Evolutionary conservation across 2,329 filamentous ascomycete genomes (phyloP), one percentile per base, ranked within the genome.

Genomic region (Venturia effusa): DNA sequence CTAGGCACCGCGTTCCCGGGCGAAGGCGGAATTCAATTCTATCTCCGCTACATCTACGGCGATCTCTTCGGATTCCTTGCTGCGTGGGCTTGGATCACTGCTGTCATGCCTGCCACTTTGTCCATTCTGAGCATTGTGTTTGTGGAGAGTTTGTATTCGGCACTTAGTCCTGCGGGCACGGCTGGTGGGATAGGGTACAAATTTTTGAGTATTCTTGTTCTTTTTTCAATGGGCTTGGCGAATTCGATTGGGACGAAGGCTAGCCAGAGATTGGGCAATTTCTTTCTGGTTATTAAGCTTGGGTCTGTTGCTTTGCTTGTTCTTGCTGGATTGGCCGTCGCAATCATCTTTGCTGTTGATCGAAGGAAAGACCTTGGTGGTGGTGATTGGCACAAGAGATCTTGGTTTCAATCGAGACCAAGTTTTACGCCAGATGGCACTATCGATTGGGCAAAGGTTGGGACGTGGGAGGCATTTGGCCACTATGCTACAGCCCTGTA

Each of bases 71-170:
- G 84, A n/a, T 87, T 86, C 68, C 71, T 87, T 5, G 83, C 83
- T 6, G 83, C 84, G 0, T 88, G 84, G 84, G 84, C 84, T 0
- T 87, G 84, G 82, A 81, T 87, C 63, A 79, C 87, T 6, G 83
- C 81, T 24, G 81, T 86, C 30, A 87, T 86, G 79, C 85, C 85
- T 0, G 83, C 84, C 0, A 85, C 84, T 0, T 78, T 86, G 65
- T 84, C 84, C 11, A 87, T 87, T 59, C 77, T 87, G 34, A 81
- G 81, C 69, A 86, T 87, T 66, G 83, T 87, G 30, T 87, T 87
- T 67, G 79, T 76, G 34, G 74, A 80, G 64, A 74, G 37, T 11
- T 43, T 45, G 19, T 41, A 54, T 30, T 57, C 54, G 10, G 62
- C 62, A 2, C 27, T 54, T 7, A 55, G 51, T 63, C 51, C 48